Percentiles rank a stretch among this genome's conserved stretches.
These are phyloP conservation scores for Ramalina intermedia DNA, from an alignment of 495 filamentous ascomycete species.

Conservation along the genomic window DNA sequence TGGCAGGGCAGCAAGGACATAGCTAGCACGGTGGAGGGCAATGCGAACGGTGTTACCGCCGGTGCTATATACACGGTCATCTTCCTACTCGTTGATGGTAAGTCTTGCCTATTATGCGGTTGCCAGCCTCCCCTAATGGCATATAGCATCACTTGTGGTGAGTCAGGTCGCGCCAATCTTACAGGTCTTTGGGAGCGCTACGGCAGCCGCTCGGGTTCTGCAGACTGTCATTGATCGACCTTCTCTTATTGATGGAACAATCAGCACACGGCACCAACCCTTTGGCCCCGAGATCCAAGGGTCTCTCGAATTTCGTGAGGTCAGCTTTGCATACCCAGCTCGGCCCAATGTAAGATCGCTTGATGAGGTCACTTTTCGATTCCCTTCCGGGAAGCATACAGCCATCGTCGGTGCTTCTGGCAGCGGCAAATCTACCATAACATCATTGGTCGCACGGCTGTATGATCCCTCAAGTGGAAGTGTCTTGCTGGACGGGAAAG, in stretches of 20 bases:
- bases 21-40: constrained; percentile 29
- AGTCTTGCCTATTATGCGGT: constrained; percentile 7
- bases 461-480: constrained; percentile 29
- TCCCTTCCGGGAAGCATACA: constrained; percentile 43
- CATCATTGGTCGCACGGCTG: constrained; percentile 48
- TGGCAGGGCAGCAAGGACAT: constrained; percentile 47
- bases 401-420: constrained; percentile 58
- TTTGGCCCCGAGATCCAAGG: constrained; percentile 26
- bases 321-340: constrained; percentile 49
- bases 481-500: constrained; percentile 58
- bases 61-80: constrained; percentile 52
- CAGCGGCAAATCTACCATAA: constrained; percentile 60
- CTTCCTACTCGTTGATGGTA: constrained; percentile 50
- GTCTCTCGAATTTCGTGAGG: constrained; percentile 35
- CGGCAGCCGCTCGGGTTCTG: constrained; percentile 37
- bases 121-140: neutral
- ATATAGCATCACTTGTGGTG: constrained; percentile 41
- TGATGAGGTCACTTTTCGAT: constrained; percentile 33
- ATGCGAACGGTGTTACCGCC: constrained; percentile 25
- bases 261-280: constrained; percentile 31
- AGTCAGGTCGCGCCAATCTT: constrained; percentile 50
- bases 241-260: constrained; percentile 37
- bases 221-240: constrained; percentile 35
- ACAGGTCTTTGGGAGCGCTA: constrained; percentile 42
- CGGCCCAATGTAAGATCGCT: constrained; percentile 34